These are phyloP conservation scores for Apiotrichum laibachii DNA, from an alignment of 1,284 basidiomycete genomes.

Conservation along the genomic window DNA sequence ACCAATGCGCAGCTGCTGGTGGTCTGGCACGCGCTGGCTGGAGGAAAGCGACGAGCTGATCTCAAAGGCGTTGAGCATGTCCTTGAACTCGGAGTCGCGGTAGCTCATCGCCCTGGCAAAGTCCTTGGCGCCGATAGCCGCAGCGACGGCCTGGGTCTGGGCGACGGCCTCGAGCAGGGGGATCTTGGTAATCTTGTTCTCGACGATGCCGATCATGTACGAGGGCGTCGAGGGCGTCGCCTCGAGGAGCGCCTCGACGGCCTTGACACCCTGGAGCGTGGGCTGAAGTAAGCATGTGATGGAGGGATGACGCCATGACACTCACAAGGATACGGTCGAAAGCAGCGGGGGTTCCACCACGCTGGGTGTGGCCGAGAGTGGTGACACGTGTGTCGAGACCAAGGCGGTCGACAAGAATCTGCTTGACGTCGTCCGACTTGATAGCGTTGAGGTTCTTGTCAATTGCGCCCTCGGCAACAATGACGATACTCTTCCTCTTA, in stretches of 20 bases:
- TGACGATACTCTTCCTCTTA: slow-evolving; percentile 97
- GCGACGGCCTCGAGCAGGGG: slow-evolving; percentile 90
- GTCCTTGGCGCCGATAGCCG: slow-evolving; percentile 77
- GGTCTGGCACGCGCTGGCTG: slow-evolving; percentile 61
- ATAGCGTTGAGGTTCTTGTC: slow-evolving; percentile 87
- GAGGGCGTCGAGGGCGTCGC: slow-evolving; percentile 86
- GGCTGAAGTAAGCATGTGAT: slow-evolving; percentile 60
- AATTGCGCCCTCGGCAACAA: slow-evolving; percentile 93
- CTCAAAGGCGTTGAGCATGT: slow-evolving; percentile 79
- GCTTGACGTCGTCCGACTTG: slow-evolving; percentile 82
- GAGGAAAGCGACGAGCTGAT: slow-evolving; percentile 66
- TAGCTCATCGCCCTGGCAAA: slow-evolving; percentile 83
- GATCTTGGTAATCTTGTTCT: slow-evolving; percentile 91
- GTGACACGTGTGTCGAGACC: slow-evolving; percentile 95
- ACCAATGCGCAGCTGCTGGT: slow-evolving; percentile 76
- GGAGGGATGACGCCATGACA: not conserved
- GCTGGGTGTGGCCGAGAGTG: slow-evolving; percentile 95
- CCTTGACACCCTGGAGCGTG: slow-evolving; percentile 90
- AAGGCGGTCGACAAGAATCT: slow-evolving; percentile 78
- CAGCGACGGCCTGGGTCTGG: slow-evolving; percentile 79
- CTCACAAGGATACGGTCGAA: slow-evolving; percentile 85
- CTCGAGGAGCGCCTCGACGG: slow-evolving; percentile 85
- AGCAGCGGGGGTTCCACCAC: slow-evolving; percentile 89
- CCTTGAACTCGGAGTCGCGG: slow-evolving; percentile 87
- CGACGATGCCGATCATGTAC: slow-evolving; percentile 94